These are phyloP conservation scores for Glonium stellatum DNA, from an alignment of 495 filamentous ascomycete species.

Conservation along the genomic window DNA sequence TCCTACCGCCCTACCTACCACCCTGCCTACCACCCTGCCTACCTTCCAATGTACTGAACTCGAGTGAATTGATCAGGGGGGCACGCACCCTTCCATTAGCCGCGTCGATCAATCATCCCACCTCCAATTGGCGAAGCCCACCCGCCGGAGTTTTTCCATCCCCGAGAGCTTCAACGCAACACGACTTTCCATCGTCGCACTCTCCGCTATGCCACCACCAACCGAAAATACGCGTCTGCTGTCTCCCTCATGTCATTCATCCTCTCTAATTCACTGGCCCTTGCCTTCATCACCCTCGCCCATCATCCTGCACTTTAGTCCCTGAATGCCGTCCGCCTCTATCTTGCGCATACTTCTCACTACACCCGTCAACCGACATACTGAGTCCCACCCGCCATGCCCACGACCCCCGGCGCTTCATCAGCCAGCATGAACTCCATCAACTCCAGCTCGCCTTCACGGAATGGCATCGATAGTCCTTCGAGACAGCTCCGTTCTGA, in stretches of 20 bases:
- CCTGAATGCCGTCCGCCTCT: not conserved
- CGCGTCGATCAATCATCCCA: too few species aligned
- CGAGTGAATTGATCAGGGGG: too few species aligned
- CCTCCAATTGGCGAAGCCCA: too few species aligned
- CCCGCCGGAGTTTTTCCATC: too few species aligned
- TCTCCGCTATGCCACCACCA: too few species aligned
- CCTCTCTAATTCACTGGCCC: not conserved
- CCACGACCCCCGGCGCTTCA: constrained; percentile 6
- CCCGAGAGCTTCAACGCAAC: too few species aligned
- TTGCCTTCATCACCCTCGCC: not conserved
- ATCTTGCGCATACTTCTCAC: not conserved
- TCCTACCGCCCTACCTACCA: too few species aligned
- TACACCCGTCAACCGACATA: not conserved
- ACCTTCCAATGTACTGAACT: too few species aligned
- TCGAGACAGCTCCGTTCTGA: not conserved
- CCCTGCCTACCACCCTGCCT: too few species aligned
- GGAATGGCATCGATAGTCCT: constrained; percentile 14
- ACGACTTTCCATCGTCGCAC: too few species aligned
- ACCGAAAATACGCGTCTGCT: too few species aligned
- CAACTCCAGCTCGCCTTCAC: constrained; percentile 14
- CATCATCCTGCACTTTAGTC: not conserved
- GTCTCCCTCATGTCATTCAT: not conserved
- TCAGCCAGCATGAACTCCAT: constrained; percentile 16
- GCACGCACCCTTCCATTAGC: too few species aligned
- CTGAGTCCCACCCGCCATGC: constrained; percentile 5